phyloP scores from a whole-genome alignment of 768 basidiomycete genomes.

The Mycena galopus region DNA sequence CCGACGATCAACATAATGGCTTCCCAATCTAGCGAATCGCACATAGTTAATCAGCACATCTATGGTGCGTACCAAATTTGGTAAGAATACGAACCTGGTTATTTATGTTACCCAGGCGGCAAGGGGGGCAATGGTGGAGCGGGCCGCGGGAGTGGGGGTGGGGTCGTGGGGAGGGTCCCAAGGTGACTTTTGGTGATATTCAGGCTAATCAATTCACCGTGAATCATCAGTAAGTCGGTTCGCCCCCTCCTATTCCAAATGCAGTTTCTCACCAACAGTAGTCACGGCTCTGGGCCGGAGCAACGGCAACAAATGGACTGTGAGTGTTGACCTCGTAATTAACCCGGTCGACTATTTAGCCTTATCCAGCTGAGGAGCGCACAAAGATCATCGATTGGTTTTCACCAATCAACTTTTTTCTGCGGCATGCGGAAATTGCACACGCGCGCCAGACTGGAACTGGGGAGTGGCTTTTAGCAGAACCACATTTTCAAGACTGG shows the following conservation, averaged over 20 bases:
- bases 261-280: neutral
- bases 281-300: neutral
- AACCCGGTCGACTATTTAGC: neutral
- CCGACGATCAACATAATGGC: neutral
- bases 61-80: neutral
- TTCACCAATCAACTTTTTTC: no score
- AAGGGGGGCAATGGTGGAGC: neutral
- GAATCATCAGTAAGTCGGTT: neutral
- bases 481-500: neutral
- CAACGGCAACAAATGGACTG: neutral
- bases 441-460: neutral
- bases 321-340: neutral
- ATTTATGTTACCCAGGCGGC: neutral
- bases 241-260: neutral
- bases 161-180: no score
- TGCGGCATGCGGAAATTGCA: neutral
- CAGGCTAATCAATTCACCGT: neutral
- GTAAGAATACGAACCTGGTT: neutral
- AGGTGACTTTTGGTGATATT: neutral
- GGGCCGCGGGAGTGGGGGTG: neutral
- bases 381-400: neutral
- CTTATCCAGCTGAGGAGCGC: neutral
- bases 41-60: neutral
- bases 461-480: neutral
- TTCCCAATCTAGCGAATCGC: neutral